Conservation (phyloP, 2,329 filamentous ascomycete genomes). For the Kalmusia sp. region DNA sequence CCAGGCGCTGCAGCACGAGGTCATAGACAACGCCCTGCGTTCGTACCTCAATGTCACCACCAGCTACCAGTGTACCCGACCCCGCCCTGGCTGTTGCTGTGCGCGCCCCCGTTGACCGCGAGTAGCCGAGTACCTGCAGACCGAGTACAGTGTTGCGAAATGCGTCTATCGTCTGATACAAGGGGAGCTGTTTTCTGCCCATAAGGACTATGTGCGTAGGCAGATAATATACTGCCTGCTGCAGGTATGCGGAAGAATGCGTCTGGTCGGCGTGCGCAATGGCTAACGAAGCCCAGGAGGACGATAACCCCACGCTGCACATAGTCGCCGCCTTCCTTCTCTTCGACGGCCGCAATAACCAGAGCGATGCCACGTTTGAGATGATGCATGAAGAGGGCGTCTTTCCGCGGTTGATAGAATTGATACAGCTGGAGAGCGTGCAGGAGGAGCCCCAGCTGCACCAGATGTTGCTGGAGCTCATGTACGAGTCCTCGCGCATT, state of each 20-base stretch:
- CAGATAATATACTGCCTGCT: constrained; percentile 93
- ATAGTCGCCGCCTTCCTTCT: constrained; percentile 84
- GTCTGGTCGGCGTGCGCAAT: background rate
- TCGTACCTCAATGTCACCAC: constrained; percentile 82
- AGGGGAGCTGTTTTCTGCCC: constrained; percentile 74
- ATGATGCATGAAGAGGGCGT: constrained; percentile 87
- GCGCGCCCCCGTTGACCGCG: constrained; percentile 28
- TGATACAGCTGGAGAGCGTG: constrained; percentile 71
- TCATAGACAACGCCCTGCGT: constrained; percentile 85
- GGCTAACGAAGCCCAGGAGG: constrained; percentile 68
- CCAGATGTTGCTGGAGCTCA: constrained; percentile 80
- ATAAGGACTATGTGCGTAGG: constrained; percentile 86
- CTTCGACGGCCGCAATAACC: constrained; percentile 81
- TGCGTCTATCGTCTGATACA: constrained; percentile 82
- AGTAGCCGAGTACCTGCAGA: constrained; percentile 72
- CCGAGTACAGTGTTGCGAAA: constrained; percentile 78
- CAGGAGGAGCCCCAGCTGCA: constrained; percentile 76
- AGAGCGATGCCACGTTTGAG: constrained; percentile 77
- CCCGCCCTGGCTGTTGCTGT: background rate
- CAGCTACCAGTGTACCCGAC: constrained; percentile 67
- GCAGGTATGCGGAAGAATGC: constrained; percentile 54
- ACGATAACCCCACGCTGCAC: constrained; percentile 80
- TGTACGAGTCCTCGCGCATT: constrained; percentile 97
- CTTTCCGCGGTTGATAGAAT: constrained; percentile 82
- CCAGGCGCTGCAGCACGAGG: constrained; percentile 67